These are phyloP conservation scores for Quercus dentata DNA, from an alignment of 306 rosid species.

Conservation along the genomic window DNA sequence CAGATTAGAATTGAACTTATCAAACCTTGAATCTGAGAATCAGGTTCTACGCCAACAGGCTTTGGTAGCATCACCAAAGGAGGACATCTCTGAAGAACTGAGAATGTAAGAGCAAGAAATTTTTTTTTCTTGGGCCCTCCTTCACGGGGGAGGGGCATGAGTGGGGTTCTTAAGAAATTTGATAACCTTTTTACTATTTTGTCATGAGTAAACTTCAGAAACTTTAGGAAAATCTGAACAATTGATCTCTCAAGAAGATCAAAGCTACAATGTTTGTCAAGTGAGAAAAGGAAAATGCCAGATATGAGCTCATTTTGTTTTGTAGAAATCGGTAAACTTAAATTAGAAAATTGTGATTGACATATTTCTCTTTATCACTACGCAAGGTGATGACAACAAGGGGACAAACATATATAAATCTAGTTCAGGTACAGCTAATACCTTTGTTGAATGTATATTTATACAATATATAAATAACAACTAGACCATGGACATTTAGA, in stretches of 20 bases:
- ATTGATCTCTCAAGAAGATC: background rate
- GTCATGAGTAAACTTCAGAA: background rate
- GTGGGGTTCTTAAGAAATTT: background rate
- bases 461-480: background rate
- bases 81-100: constrained; percentile 69
- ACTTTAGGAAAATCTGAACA: background rate
- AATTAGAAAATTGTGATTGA: background rate
- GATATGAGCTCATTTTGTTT: background rate
- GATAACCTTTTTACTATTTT: background rate
- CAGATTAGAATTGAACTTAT: constrained; percentile 74
- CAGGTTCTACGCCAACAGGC: constrained; percentile 85
- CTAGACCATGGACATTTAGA: background rate
- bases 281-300: background rate
- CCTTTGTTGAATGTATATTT: background rate
- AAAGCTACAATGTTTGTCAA: background rate
- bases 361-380: background rate
- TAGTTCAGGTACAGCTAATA: background rate
- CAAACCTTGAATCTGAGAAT: constrained; percentile 83
- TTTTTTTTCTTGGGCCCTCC: background rate
- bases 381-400: background rate
- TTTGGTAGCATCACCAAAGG: constrained; percentile 68
- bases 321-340: background rate
- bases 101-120: constrained; percentile 41
- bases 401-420: background rate
- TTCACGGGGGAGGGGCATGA: too few species aligned